Evolutionary conservation across 495 filamentous ascomycete species (phyloP), one percentile per base, ranked within the genome.

Genomic region (Staphylotrichum tortipilum): DNA sequence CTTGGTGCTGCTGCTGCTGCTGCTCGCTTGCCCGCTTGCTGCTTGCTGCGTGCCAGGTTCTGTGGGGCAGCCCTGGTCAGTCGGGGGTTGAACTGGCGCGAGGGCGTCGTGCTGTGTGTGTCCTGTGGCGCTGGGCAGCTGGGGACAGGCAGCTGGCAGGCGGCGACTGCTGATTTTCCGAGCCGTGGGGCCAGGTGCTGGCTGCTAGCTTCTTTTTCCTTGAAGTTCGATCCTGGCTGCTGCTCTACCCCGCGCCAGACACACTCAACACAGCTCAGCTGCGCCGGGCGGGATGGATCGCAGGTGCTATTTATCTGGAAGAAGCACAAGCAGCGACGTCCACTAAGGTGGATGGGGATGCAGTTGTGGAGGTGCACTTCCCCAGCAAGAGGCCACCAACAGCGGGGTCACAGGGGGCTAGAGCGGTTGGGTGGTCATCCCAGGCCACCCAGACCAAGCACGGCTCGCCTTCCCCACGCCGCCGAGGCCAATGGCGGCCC

Each of bases 361-460:
- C 38, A 30, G 23, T 44, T 48, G 50, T 31, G 47, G 54, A 44
- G 22, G 47, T 46, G 42, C 34, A 40, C 43, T 28, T 28, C 26
- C 6, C 12, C 10, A 39, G 28, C 44, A 19, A 56, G 47, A 55
- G 60, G 60, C 55, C 56, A 54, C 60, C 58, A 56, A 54, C 60
- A 54, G 61, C 61, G 58, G 58, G 62, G 62, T 65, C 55, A 44
- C 39, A 54, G 42, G 23, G 23, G 49, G 29, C 44, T 21, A 14
- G 37, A 47, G 49, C 49, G 58, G 64, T 66, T 64, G 61, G 63
- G 47, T 36, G n/a, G n/a, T n/a, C n/a, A n/a, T n/a, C n/a, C n/a
- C n/a, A n/a, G n/a, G n/a, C n/a, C 50, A 57, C 44, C 53, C 58
- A 50, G 55, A 15, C 24, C 8, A 7, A 15, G 10, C 26, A 26